These are phyloP conservation scores for Epichloe aotearoae DNA, from an alignment of 2,329 filamentous ascomycete species.

Conservation along the genomic window DNA sequence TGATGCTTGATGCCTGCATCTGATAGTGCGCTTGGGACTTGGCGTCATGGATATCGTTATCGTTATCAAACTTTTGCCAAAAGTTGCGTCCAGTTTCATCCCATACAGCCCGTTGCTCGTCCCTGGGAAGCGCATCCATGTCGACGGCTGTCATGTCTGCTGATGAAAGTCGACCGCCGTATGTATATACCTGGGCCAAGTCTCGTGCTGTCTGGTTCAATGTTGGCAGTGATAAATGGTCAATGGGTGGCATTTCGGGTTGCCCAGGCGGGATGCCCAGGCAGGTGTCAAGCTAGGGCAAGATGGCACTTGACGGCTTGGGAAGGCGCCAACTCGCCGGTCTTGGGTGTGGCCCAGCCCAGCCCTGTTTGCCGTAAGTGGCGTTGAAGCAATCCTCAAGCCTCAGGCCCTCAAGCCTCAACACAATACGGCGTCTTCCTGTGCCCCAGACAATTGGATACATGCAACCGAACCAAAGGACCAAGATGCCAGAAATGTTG, in stretches of 20 bases:
- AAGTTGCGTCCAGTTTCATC: slow-evolving; percentile 23
- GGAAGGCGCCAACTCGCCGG: neutral
- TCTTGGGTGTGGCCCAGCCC: no score
- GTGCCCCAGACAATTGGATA: no score
- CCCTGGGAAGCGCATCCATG: slow-evolving; percentile 17
- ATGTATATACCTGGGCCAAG: no score
- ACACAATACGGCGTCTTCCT: neutral
- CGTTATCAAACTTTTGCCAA: slow-evolving; percentile 17
- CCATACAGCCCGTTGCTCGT: slow-evolving; percentile 22
- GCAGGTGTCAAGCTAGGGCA: neutral
- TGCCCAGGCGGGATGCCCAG: neutral
- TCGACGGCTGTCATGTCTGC: slow-evolving; percentile 10
- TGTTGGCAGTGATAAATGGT: no score
- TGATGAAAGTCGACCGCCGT: neutral
- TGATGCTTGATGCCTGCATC: slow-evolving; percentile 13
- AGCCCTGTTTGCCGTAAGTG: no score
- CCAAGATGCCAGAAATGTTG: neutral
- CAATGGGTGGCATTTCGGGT: neutral
- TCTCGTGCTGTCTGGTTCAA: no score
- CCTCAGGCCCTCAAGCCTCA: neutral
- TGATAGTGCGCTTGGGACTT: slow-evolving; percentile 15
- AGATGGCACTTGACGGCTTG: neutral
- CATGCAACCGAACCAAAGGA: no score
- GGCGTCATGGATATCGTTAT: slow-evolving; percentile 12
- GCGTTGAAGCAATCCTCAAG: no score